phyloP scores from a whole-genome alignment of 1,284 basidiomycete species.

The Cryptococcus floricola region DNA sequence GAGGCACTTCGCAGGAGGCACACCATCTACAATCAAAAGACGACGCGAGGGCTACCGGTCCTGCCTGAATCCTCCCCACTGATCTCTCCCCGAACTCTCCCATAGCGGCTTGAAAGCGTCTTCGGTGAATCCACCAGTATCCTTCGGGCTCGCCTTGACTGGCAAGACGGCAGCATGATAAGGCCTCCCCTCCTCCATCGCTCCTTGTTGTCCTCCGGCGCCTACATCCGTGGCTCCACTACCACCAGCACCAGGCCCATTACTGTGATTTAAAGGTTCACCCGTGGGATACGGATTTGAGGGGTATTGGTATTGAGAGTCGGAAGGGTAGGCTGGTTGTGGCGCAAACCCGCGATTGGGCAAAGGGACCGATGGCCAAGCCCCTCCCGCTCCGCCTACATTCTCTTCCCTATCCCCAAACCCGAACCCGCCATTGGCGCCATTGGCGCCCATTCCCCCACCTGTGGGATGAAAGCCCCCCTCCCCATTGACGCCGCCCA shows the following conservation, averaged over 20 bases:
- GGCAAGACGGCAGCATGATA: slow-evolving; percentile 32
- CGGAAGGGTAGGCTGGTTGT: no score
- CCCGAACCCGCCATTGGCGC: background rate
- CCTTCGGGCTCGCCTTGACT: slow-evolving; percentile 29
- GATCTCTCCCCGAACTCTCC: slow-evolving; percentile 15
- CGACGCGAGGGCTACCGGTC: background rate
- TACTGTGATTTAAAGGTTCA: background rate
- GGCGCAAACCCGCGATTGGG: background rate
- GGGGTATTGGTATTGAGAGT: no score
- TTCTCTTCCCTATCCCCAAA: background rate
- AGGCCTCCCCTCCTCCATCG: slow-evolving; percentile 12
- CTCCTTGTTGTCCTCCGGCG: background rate
- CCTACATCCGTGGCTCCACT: background rate
- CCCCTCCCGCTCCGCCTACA: no score
- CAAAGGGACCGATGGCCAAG: background rate
- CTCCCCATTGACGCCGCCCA: slow-evolving; percentile 1
- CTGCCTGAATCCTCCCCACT: slow-evolving; percentile 15
- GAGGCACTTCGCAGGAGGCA: no score
- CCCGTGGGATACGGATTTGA: no score
- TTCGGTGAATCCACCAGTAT: slow-evolving; percentile 33
- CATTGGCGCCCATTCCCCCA: background rate
- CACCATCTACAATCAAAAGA: no score
- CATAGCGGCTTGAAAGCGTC: slow-evolving; percentile 43
- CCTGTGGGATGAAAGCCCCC: background rate
- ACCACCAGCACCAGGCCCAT: background rate